Evolutionary conservation across 2,329 filamentous ascomycete species (phyloP), one percentile per base, ranked within the genome.

Genomic region (Colletotrichum incanum): DNA sequence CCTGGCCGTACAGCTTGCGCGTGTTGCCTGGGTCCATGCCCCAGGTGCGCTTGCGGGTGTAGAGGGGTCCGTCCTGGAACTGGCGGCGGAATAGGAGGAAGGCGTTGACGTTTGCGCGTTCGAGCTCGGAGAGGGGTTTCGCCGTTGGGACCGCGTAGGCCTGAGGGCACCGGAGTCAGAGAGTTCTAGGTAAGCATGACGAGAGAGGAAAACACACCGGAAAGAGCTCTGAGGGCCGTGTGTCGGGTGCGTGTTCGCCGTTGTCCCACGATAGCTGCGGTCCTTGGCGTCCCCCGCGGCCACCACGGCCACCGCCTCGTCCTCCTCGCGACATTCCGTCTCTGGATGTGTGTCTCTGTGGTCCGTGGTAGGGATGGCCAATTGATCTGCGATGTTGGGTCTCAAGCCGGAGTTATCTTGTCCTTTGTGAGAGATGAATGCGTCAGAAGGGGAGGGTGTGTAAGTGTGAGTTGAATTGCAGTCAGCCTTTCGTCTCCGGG

Each of bases 141-240:
- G 87, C 83, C 12, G 78, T 78, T 3, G 88, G 87, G 2, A 89
- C 83, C 28, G 83, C 76, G 79, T 88, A 90, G 71, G 84, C 83
- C 88, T 90, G 61, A 41, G 20, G 31, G 9, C 6, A 7, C 8
- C 31, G 3, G 9, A 5, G 56, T 71, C 50, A 71, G 62, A 18
- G 1, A 16, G n/a, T 37, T 3, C 37, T 14, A 1, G 14, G 1
- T 1, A 6, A 0, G 2, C 11, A 9, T 71, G 9, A 23, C n/a
- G 9, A 31, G 3, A 31, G 26, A 23, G 23, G 1, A 43, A 59
- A 34, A 55, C 85, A 72, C 79, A 89, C 88, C 0, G 89, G 89
- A 72, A 91, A 91, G 12, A 89, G 85, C 75, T 91, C 89, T n/a
- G 87, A 87, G 8, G 89, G 89, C 41, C 87, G 84, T 63, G 85